A percentile compares a stretch with the other conserved stretches of the same genome.
phyloP scores from a whole-genome alignment of 352 stramenopile genomes.

The Pythium sukuiense region DNA sequence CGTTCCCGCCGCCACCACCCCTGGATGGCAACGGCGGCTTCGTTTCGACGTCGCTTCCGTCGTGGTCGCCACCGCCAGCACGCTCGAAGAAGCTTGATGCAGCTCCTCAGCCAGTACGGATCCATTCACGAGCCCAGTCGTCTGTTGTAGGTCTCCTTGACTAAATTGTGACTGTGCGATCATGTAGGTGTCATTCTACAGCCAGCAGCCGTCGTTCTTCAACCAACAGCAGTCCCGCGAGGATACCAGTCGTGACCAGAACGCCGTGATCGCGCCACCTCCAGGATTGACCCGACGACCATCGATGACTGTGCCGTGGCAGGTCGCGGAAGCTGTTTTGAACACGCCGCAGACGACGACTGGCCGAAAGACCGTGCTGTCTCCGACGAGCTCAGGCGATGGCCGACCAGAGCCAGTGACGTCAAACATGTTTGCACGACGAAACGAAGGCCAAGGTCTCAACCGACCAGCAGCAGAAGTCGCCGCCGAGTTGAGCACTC shows the following conservation, averaged over 20 bases:
- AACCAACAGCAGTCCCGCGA: constrained; percentile 69
- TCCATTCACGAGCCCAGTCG: too few relatives aligned
- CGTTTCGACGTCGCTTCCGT: constrained; percentile 62
- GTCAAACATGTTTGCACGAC: constrained; percentile 45
- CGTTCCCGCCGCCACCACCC: constrained; percentile 70
- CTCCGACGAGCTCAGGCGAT: constrained; percentile 28
- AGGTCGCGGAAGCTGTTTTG: constrained; percentile 79
- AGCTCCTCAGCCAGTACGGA: constrained; percentile 26
- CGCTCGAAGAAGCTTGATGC: constrained; percentile 69
- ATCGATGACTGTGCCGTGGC: constrained; percentile 86
- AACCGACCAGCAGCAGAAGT: constrained; percentile 65
- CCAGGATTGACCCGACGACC: constrained; percentile 71
- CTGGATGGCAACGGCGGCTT: constrained; percentile 68
- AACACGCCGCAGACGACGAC: constrained; percentile 77
- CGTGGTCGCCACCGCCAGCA: constrained; percentile 75
- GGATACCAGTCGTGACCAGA: constrained; percentile 53
- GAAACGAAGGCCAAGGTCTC: constrained; percentile 32
- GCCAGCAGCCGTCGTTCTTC: constrained; percentile 70
- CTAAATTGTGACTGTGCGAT: background rate
- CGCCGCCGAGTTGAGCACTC: constrained; percentile 60
- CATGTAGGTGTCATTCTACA: constrained; percentile 59
- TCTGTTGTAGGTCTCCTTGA: background rate
- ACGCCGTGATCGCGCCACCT: constrained; percentile 62
- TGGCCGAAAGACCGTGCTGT: constrained; percentile 62
- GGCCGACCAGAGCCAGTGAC: constrained; percentile 21